Conservation (phyloP, 805 yeast genomes). For the Ogataea pilisensis region DNA sequence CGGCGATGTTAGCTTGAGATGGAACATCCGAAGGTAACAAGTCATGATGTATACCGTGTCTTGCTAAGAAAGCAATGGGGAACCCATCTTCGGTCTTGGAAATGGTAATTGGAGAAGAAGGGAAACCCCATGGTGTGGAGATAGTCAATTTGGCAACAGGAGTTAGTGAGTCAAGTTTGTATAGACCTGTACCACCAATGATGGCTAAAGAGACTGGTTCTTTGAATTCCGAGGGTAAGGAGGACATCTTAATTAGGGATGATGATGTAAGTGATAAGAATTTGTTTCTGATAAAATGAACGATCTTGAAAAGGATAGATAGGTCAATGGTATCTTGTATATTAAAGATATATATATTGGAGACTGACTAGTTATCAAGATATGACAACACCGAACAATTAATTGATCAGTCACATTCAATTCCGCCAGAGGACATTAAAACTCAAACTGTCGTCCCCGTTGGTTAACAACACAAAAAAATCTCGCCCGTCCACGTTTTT, state of each 20-base stretch:
- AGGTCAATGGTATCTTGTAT: no score
- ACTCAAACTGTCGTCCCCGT: no score
- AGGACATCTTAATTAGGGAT: conserved; percentile 2
- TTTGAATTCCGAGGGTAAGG: conserved; percentile 34
- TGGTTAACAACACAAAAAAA: no score
- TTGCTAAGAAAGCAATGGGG: conserved; percentile 88
- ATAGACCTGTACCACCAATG: conserved; percentile 98
- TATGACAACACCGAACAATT: neutral
- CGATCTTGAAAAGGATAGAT: neutral
- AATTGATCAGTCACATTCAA: neutral
- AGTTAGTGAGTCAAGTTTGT: conserved; percentile 73
- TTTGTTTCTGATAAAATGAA: neutral
- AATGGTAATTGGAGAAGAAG: conserved; percentile 90
- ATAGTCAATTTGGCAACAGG: conserved; percentile 82
- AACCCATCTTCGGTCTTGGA: conserved; percentile 73
- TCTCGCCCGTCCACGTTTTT: no score
- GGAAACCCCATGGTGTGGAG: conserved; percentile 96
- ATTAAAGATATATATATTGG: no score
- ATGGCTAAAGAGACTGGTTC: conserved; percentile 79
- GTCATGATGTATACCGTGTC: conserved; percentile 92
- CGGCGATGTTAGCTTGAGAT: conserved; percentile 90
- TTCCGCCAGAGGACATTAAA: no score
- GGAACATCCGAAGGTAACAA: conserved; percentile 91
- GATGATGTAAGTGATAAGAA: neutral
- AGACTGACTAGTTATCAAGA: no score